phyloP scores from a whole-genome alignment of 192 early-diverging fungal species.

The Powellomyces hirtus region DNA sequence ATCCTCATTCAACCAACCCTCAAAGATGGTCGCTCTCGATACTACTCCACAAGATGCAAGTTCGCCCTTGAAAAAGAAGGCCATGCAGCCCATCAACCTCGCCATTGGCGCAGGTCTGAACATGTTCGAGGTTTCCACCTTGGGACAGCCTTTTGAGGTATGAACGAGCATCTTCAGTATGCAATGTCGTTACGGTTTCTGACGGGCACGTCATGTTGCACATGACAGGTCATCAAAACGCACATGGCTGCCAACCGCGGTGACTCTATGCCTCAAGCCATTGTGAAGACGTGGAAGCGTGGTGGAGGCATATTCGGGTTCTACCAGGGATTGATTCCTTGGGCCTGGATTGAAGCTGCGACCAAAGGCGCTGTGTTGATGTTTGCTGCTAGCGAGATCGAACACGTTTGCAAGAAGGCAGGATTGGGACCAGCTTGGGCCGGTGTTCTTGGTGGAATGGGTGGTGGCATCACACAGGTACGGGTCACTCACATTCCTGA shows the following conservation, averaged over 20 bases:
- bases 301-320: conserved; percentile 83
- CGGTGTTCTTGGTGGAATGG: conserved; percentile 93
- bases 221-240: conserved; percentile 43
- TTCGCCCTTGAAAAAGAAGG: conserved; percentile 56
- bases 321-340: conserved; percentile 88
- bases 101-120: conserved; percentile 77
- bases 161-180: too few relatives aligned
- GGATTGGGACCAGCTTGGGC: conserved; percentile 39
- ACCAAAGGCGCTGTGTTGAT: conserved; percentile 80
- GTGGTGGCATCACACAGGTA: conserved; percentile 85
- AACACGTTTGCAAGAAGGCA: conserved; percentile 46
- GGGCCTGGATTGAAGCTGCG: conserved; percentile 76
- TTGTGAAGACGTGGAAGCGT: conserved; percentile 75
- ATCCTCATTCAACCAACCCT: too few relatives aligned
- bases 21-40: conserved; percentile 16
- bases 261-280: conserved; percentile 69
- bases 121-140: conserved; percentile 84
- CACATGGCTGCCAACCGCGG: conserved; percentile 76
- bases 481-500: background rate
- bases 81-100: conserved; percentile 77
- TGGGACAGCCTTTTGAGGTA: conserved; percentile 86
- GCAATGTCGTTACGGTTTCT: too few relatives aligned
- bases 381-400: conserved; percentile 71
- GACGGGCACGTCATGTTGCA: too few relatives aligned
- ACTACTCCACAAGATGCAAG: conserved; percentile 14